phyloP scores from a whole-genome alignment of 306 rosid genomes.

The Astragalus glycyphyllos region DNA sequence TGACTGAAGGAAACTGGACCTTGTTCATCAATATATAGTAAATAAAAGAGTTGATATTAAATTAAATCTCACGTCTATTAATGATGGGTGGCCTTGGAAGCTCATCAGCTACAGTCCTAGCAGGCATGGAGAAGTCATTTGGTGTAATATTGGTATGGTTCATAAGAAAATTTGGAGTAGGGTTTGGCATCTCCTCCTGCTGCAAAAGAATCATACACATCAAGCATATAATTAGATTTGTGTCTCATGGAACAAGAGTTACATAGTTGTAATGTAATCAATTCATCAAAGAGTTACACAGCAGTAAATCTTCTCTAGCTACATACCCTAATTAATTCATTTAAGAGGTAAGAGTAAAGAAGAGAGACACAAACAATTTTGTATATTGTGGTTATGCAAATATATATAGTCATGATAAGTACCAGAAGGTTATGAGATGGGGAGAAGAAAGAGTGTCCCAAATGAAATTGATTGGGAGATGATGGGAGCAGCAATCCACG shows the following conservation, averaged over 20 bases:
- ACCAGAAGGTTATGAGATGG: conserved; percentile 83
- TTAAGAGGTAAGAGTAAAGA: background rate
- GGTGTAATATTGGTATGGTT: conserved; percentile 58
- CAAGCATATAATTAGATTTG: too few species aligned
- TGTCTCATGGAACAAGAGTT: too few species aligned
- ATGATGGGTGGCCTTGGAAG: conserved; percentile 78
- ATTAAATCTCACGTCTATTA: conserved; percentile 74
- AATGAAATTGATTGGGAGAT: conserved; percentile 83
- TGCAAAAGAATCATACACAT: background rate
- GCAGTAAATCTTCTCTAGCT: too few species aligned
- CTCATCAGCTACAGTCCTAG: conserved; percentile 64
- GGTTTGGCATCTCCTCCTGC: conserved; percentile 84
- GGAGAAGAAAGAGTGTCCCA: conserved; percentile 81
- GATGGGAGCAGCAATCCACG: conserved; percentile 87
- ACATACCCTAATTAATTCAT: too few species aligned
- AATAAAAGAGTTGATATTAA: background rate
- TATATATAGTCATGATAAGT: background rate
- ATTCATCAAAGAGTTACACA: too few species aligned
- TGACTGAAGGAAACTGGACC: conserved; percentile 32
- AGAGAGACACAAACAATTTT: background rate
- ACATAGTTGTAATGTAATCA: too few species aligned
- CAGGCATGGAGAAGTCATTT: conserved; percentile 62
- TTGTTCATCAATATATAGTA: background rate
- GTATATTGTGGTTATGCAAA: too few species aligned
- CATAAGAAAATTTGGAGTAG: conserved; percentile 65